Conservation (phyloP, 352 stramenopile species). For the Pythium oligandrum region DNA sequence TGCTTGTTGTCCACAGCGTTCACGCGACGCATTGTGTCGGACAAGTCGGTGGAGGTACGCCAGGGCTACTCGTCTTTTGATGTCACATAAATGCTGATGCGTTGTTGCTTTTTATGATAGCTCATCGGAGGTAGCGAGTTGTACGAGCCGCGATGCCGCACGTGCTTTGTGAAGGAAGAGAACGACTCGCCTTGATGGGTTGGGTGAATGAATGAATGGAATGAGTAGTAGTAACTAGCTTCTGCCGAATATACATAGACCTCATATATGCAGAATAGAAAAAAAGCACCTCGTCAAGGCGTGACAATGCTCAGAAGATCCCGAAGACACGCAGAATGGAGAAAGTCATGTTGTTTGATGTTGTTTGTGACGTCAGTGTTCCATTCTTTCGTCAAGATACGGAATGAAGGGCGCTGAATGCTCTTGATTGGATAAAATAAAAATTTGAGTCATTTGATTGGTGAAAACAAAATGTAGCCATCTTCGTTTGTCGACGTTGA, state of each 20-base stretch:
- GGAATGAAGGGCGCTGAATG: too few species aligned
- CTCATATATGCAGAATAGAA: background rate
- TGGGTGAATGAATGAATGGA: background rate
- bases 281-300: too few species aligned
- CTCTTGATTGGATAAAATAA: too few species aligned
- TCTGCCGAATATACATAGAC: background rate
- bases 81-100: background rate
- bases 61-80: background rate
- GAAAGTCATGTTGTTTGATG: background rate
- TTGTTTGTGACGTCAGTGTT: too few species aligned
- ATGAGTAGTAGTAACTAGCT: background rate
- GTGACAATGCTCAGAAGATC: background rate
- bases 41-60: slow-evolving; percentile 64
- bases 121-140: slow-evolving; percentile 74
- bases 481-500: too few species aligned
- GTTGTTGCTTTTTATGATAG: slow-evolving; percentile 17
- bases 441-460: too few species aligned
- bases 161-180: slow-evolving; percentile 43
- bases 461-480: too few species aligned
- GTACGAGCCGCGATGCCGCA: slow-evolving; percentile 75
- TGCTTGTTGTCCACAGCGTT: slow-evolving; percentile 34
- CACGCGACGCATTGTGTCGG: slow-evolving; percentile 61
- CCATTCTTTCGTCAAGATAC: too few species aligned
- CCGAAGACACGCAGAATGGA: background rate
- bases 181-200: background rate